A percentile compares a stretch with the other conserved stretches of the same genome.
phyloP scores from a whole-genome alignment of 257 asterid species.

The Coffea eugenioides region DNA sequence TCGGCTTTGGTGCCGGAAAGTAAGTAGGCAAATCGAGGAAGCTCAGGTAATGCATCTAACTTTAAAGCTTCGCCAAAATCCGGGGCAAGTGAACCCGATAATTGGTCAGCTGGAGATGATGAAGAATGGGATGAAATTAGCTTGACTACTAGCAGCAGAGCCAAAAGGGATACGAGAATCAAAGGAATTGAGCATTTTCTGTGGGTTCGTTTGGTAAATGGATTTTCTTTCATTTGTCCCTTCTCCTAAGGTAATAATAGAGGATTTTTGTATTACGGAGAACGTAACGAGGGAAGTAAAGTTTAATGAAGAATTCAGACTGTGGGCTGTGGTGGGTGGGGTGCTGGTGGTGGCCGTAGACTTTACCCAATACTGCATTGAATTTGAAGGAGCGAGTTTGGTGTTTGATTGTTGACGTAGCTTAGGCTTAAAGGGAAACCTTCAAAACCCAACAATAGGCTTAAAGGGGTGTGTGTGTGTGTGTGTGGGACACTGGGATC shows the following conservation, averaged over 20 bases:
- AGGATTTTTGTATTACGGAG: not conserved
- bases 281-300: not conserved
- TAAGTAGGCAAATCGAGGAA: slow-evolving; percentile 80
- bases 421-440: slow-evolving; percentile 1
- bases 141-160: slow-evolving; percentile 17
- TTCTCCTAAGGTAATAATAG: not conserved
- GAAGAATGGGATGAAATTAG: slow-evolving; percentile 6
- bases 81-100: not conserved
- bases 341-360: not conserved
- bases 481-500: no score
- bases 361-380: not conserved
- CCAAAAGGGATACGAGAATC: slow-evolving; percentile 29
- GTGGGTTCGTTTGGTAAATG: slow-evolving; percentile 57
- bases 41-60: slow-evolving; percentile 36
- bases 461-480: no score
- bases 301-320: not conserved
- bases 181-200: slow-evolving; percentile 60
- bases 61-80: not conserved
- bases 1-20: slow-evolving; percentile 72
- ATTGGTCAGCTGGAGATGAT: not conserved
- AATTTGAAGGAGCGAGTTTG: not conserved
- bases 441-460: no score
- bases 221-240: slow-evolving; percentile 16
- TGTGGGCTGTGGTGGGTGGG: not conserved
- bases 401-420: not conserved